A percentile compares a stretch with the other conserved stretches of the same genome.
Evolutionary conservation across 495 filamentous ascomycete genomes (phyloP).

Genomic region (Talaromyces thailandensis): DNA sequence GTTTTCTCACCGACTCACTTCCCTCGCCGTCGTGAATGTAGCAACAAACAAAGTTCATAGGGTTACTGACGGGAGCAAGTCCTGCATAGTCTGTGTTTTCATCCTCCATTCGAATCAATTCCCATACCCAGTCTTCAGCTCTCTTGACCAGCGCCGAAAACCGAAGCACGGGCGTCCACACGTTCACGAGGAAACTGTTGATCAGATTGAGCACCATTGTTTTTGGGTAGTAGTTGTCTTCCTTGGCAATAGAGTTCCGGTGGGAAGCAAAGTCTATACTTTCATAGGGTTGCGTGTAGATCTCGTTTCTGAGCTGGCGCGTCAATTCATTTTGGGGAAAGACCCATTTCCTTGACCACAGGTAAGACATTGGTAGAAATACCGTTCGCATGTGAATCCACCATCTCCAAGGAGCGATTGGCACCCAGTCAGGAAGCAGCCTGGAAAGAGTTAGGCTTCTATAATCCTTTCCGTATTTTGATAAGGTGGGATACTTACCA

Average conservation of each 20-base stretch:
- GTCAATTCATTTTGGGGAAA: slow-evolving; percentile 64
- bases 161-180: slow-evolving; percentile 71
- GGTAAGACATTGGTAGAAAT: slow-evolving; percentile 83
- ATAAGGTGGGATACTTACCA: slow-evolving; percentile 46
- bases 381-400: slow-evolving; percentile 97
- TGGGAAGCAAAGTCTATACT: slow-evolving; percentile 67
- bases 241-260: slow-evolving; percentile 70
- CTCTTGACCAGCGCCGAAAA: slow-evolving; percentile 43
- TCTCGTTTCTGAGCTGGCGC: slow-evolving; percentile 64
- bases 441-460: slow-evolving; percentile 15
- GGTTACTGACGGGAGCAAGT: slow-evolving; percentile 79
- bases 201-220: slow-evolving; percentile 66
- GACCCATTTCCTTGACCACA: slow-evolving; percentile 72
- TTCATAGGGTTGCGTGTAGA: slow-evolving; percentile 74
- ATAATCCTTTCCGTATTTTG: not conserved
- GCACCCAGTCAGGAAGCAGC: slow-evolving; percentile 91
- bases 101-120: slow-evolving; percentile 81
- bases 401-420: slow-evolving; percentile 93
- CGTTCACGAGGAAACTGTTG: slow-evolving; percentile 66
- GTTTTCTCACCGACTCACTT: slow-evolving; percentile 63
- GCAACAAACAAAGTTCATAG: slow-evolving; percentile 78
- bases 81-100: slow-evolving; percentile 82
- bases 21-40: slow-evolving; percentile 78
- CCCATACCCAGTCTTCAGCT: slow-evolving; percentile 67
- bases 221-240: slow-evolving; percentile 92